Evolutionary conservation across 176 grass and related monocot species (phyloP).

Genomic region (Cocos nucifera): DNA sequence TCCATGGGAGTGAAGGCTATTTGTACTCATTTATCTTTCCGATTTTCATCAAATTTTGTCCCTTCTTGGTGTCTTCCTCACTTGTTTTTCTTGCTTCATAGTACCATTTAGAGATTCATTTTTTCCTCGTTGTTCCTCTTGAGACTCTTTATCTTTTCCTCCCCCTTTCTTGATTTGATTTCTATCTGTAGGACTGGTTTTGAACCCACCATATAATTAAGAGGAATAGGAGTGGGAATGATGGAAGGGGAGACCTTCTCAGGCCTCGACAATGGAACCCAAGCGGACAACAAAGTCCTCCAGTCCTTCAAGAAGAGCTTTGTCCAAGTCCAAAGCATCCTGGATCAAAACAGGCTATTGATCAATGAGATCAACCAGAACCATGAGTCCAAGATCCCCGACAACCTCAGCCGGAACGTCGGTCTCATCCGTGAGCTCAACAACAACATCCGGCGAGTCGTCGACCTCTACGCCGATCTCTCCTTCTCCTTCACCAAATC

Average conservation of each 20-base stretch:
- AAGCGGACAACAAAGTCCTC: conserved; percentile 41
- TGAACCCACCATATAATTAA: no score
- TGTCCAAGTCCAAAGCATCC: conserved; percentile 72
- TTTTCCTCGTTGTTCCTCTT: no score
- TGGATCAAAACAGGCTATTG: conserved; percentile 69
- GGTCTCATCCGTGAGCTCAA: conserved; percentile 79
- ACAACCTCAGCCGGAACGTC: conserved; percentile 60
- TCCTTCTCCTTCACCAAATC: conserved; percentile 50
- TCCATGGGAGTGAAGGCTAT: no score
- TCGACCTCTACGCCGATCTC: conserved; percentile 59
- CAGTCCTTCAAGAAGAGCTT: conserved; percentile 84
- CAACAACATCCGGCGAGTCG: conserved; percentile 76
- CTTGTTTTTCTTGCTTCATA: no score
- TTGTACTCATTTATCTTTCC: no score
- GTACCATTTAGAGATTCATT: no score
- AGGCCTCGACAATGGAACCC: conserved; percentile 28
- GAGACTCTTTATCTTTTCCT: no score
- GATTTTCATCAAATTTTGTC: no score
- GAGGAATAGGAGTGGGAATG: not conserved
- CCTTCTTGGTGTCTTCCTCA: no score
- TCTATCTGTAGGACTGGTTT: no score
- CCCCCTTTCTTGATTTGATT: no score
- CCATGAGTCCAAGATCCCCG: conserved; percentile 50
- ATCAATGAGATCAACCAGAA: conserved; percentile 89
- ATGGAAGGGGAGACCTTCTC: conserved; percentile 72